phyloP scores from a whole-genome alignment of 192 early-diverging fungal species.

The Coemansia sp. region DNA sequence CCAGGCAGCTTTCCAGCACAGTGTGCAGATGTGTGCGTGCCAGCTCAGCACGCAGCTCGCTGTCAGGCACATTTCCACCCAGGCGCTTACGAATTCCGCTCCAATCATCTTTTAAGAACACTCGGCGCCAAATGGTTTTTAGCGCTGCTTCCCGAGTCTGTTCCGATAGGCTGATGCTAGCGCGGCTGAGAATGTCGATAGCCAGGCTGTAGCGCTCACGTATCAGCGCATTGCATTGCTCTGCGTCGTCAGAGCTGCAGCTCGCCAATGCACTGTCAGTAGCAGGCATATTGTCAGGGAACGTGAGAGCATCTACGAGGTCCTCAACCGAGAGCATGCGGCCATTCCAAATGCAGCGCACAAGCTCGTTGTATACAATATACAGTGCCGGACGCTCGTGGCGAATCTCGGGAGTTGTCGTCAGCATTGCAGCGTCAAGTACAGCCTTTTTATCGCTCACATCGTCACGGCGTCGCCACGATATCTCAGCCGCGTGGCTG shows the following conservation, averaged over 20 bases:
- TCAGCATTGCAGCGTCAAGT: slow-evolving; percentile 32
- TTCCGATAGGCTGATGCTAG: slow-evolving; percentile 23
- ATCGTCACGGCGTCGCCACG: slow-evolving; percentile 15
- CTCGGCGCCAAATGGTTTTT: slow-evolving; percentile 46
- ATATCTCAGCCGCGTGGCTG: neutral
- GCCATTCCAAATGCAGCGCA: slow-evolving; percentile 27
- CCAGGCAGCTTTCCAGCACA: slow-evolving; percentile 28
- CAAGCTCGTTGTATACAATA: slow-evolving; percentile 24
- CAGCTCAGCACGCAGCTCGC: slow-evolving; percentile 26
- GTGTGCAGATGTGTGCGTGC: slow-evolving; percentile 23
- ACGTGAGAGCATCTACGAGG: slow-evolving; percentile 35
- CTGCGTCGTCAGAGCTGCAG: neutral
- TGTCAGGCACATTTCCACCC: slow-evolving; percentile 24
- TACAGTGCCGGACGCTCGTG: slow-evolving; percentile 38
- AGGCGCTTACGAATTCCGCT: slow-evolving; percentile 6
- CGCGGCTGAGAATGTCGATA: slow-evolving; percentile 41
- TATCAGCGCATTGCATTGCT: slow-evolving; percentile 8
- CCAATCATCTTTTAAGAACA: slow-evolving; percentile 46
- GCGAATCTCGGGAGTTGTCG: slow-evolving; percentile 33
- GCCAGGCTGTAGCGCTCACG: slow-evolving; percentile 33
- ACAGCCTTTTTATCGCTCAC: slow-evolving; percentile 25
- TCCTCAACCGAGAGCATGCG: slow-evolving; percentile 21
- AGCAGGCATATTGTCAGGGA: slow-evolving; percentile 18
- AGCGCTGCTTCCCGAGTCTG: slow-evolving; percentile 25
- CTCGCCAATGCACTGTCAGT: slow-evolving; percentile 1